Conservation (phyloP, 257 asterid species). For the Solanum chiquidenum region DNA sequence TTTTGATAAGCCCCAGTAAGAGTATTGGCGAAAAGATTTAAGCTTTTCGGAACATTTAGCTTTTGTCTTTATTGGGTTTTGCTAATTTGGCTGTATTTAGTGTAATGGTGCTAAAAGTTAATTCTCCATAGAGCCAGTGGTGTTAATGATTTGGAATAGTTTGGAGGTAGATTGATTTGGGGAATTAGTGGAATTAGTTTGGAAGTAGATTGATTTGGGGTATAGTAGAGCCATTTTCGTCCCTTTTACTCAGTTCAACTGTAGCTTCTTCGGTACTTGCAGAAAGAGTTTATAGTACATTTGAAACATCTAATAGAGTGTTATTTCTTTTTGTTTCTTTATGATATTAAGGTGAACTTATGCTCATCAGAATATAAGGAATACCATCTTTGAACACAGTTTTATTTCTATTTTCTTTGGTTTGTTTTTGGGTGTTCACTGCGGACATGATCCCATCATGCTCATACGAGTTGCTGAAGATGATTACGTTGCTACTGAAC, state of each 20-base stretch:
- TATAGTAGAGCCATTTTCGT: background rate
- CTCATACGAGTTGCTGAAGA: background rate
- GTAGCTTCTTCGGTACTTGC: background rate
- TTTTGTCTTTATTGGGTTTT: background rate
- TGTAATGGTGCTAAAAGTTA: background rate
- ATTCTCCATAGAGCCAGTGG: background rate
- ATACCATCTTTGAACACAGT: background rate
- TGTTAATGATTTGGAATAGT: background rate
- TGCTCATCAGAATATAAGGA: background rate
- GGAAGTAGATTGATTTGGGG: background rate
- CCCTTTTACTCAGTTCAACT: background rate
- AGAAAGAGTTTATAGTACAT: background rate
- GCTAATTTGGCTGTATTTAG: background rate
- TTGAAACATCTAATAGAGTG: background rate
- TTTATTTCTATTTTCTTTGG: background rate
- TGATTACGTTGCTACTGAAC: background rate
- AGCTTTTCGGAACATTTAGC: background rate
- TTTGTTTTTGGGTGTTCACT: background rate
- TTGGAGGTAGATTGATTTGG: background rate
- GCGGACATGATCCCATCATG: background rate
- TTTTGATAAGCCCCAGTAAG: background rate
- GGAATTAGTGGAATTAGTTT: background rate
- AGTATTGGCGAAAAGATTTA: background rate
- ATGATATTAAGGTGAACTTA: background rate
- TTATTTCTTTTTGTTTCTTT: background rate